Conservation (phyloP, 768 basidiomycete species). For the Termitomyces titanicus region DNA sequence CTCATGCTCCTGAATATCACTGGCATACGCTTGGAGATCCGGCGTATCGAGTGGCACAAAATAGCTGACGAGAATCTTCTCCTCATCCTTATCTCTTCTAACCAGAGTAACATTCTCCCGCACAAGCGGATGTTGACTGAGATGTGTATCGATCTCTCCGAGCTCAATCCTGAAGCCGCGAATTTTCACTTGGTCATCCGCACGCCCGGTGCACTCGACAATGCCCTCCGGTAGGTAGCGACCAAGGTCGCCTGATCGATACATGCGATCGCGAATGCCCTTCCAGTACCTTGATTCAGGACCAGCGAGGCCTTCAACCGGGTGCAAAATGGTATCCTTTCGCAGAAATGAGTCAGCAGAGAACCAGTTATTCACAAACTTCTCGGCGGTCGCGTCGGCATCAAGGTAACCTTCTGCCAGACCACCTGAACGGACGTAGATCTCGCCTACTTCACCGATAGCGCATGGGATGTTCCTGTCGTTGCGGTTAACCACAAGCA, state of each 20-base stretch:
- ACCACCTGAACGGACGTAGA: slow-evolving; percentile 95
- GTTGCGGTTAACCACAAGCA: slow-evolving; percentile 89
- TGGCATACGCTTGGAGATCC: slow-evolving; percentile 64
- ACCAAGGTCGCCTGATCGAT: slow-evolving; percentile 94
- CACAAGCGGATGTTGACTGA: slow-evolving; percentile 88
- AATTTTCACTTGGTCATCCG: slow-evolving; percentile 99
- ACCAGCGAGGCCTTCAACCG: slow-evolving; percentile 49
- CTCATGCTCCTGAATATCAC: slow-evolving; percentile 55
- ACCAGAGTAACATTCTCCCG: slow-evolving; percentile 99
- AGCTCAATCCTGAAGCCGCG: slow-evolving; percentile 98
- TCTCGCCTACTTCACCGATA: slow-evolving; percentile 96
- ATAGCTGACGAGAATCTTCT: slow-evolving; percentile 97
- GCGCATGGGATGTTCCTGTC: slow-evolving; percentile 86
- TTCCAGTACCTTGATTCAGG: slow-evolving; percentile 86
- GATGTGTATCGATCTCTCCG: slow-evolving; percentile 95
- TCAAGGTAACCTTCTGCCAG: slow-evolving; percentile 95
- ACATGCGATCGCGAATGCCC: slow-evolving; percentile 96
- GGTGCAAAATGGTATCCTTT: slow-evolving; percentile 71
- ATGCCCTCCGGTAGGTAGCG: slow-evolving; percentile 89
- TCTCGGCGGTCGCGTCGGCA: slow-evolving; percentile 74
- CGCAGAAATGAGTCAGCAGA: slow-evolving; percentile 40
- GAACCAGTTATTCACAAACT: slow-evolving; percentile 97
- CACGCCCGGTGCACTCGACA: slow-evolving; percentile 95
- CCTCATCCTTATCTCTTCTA: slow-evolving; percentile 96
- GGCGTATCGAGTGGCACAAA: slow-evolving; percentile 84